Percentiles rank a stretch among this genome's conserved stretches.
These are phyloP conservation scores for Daldinia loculata DNA, from an alignment of 495 filamentous ascomycete genomes.

Conservation along the genomic window DNA sequence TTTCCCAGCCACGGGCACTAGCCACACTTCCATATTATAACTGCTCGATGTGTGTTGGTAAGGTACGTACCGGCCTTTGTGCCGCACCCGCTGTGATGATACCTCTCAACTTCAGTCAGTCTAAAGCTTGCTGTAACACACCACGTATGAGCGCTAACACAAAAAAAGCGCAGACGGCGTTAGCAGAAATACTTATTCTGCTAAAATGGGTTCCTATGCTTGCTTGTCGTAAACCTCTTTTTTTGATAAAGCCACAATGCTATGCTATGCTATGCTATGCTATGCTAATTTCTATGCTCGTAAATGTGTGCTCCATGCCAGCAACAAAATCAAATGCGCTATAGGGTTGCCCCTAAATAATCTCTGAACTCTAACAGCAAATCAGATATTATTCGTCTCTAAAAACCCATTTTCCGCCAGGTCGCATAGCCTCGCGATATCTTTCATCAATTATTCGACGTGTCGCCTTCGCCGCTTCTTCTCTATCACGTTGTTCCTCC, in stretches of 20 bases:
- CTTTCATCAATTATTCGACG: slow-evolving; percentile 73
- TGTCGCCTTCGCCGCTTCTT: slow-evolving; percentile 66
- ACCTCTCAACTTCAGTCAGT: too few species aligned
- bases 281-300: not conserved
- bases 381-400: slow-evolving; percentile 71
- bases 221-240: not conserved
- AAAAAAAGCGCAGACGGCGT: not conserved
- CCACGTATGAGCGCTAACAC: not conserved
- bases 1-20: not conserved
- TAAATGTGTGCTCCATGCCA: not conserved
- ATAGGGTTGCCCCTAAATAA: slow-evolving; percentile 7
- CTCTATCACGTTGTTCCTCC: slow-evolving; percentile 69
- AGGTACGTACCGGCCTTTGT: not conserved
- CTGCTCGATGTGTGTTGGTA: too few species aligned
- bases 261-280: not conserved
- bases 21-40: not conserved
- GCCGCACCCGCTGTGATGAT: too few species aligned
- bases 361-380: not conserved
- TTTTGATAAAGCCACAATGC: not conserved
- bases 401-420: slow-evolving; percentile 78
- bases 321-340: slow-evolving; percentile 7
- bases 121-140: not conserved
- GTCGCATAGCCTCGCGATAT: slow-evolving; percentile 81
- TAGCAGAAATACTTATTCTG: not conserved
- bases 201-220: not conserved